A percentile compares a stretch with the other conserved stretches of the same genome.
These are phyloP conservation scores for Kodamaea fukazawae DNA, from an alignment of 805 yeast genomes.

Conservation along the genomic window DNA sequence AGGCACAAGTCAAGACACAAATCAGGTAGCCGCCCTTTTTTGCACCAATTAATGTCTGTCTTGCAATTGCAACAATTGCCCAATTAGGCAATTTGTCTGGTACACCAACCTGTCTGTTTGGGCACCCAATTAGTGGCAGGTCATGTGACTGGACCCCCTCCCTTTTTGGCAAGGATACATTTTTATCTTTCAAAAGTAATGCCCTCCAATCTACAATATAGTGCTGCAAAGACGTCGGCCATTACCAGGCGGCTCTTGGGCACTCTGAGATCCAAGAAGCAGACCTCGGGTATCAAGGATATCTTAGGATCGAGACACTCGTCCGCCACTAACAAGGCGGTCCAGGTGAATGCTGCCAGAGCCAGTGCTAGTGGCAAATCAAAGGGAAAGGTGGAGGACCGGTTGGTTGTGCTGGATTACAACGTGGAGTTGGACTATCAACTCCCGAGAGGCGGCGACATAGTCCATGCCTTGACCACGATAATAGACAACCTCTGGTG, in stretches of 20 bases:
- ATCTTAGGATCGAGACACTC: conserved; percentile 5
- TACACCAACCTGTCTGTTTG: no score
- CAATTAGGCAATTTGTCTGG: not conserved
- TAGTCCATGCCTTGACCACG: conserved; percentile 31
- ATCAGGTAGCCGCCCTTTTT: no score
- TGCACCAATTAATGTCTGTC: no score
- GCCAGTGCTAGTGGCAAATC: not conserved
- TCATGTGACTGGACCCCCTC: no score
- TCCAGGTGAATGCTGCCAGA: conserved; percentile 2
- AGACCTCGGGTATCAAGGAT: not conserved
- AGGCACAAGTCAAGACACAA: no score
- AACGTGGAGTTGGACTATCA: conserved; percentile 41
- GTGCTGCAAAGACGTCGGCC: conserved; percentile 41
- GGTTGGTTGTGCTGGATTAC: conserved; percentile 25
- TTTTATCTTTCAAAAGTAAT: conserved; percentile 2
- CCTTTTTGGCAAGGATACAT: no score
- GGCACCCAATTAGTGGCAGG: no score
- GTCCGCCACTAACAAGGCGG: conserved; percentile 5
- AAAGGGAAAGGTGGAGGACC: conserved; percentile 4
- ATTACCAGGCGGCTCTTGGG: conserved; percentile 21
- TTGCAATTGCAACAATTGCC: no score
- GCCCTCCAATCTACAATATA: conserved; percentile 26
- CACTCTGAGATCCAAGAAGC: conserved; percentile 9
- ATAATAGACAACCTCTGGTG: conserved; percentile 38
- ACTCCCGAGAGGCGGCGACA: conserved; percentile 27